A percentile compares a stretch with the other conserved stretches of the same genome.
Evolutionary conservation across 257 asterid genomes (phyloP).

Genomic region (Gentiana dahurica): DNA sequence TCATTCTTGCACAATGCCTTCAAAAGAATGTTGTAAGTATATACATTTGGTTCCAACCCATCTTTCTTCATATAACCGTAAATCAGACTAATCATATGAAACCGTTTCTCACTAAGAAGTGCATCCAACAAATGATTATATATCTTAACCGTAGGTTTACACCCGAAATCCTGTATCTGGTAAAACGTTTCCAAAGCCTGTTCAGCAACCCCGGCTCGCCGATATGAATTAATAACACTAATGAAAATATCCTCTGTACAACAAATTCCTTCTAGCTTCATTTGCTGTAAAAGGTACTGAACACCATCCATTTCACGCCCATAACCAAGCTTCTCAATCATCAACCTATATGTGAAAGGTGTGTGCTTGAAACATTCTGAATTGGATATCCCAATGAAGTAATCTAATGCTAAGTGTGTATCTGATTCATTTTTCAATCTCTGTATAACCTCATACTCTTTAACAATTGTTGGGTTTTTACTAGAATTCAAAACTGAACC

Average conservation of each 20-base stretch:
- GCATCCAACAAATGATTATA: constrained; percentile 79
- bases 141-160: constrained; percentile 66
- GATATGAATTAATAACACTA: constrained; percentile 50
- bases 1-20: constrained; percentile 77
- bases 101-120: constrained; percentile 67
- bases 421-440: constrained; percentile 43
- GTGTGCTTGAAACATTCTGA: constrained; percentile 67
- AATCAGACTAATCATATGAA: constrained; percentile 59
- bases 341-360: constrained; percentile 43
- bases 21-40: constrained; percentile 73
- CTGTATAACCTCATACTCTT: constrained; percentile 53
- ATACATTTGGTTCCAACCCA: constrained; percentile 78
- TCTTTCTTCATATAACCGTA: constrained; percentile 79
- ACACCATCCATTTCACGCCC: constrained; percentile 53
- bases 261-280: constrained; percentile 58
- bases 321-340: constrained; percentile 64
- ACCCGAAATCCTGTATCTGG: constrained; percentile 68
- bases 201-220: constrained; percentile 39
- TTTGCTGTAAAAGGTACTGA: constrained; percentile 78
- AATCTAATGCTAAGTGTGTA: constrained; percentile 39
- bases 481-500: constrained; percentile 21
- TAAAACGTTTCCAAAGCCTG: constrained; percentile 69
- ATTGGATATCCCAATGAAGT: constrained; percentile 51
- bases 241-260: constrained; percentile 63
- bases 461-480: constrained; percentile 20